phyloP scores from a whole-genome alignment of 2,329 filamentous ascomycete species.

The Chaetothyriales sp. region DNA sequence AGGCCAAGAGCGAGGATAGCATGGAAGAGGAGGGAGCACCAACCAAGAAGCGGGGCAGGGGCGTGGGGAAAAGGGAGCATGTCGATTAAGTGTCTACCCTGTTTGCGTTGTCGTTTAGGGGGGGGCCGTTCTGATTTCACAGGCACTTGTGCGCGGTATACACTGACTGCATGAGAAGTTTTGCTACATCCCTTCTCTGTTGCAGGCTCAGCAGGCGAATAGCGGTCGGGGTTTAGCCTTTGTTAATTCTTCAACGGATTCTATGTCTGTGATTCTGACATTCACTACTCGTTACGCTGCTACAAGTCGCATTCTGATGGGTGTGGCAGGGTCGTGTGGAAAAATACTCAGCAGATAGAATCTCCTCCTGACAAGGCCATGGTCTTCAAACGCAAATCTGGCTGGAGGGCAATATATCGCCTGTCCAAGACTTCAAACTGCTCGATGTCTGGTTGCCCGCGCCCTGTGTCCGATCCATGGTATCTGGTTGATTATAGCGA shows the following conservation, averaged over 20 bases:
- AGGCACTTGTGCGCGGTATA: background rate
- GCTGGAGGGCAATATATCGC: background rate
- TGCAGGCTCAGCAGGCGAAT: background rate
- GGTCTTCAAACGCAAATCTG: background rate
- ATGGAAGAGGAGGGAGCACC: conserved; percentile 11
- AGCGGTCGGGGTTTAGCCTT: background rate
- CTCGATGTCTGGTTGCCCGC: conserved; percentile 4
- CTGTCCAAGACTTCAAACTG: background rate
- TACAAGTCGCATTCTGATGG: no score
- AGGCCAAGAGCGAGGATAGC: conserved; percentile 16
- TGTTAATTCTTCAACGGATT: background rate
- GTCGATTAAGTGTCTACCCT: background rate
- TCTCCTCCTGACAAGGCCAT: background rate
- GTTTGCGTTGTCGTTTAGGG: background rate
- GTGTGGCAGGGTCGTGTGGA: background rate
- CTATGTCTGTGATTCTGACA: background rate
- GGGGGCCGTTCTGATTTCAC: background rate
- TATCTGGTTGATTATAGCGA: conserved; percentile 13
- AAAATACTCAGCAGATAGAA: background rate
- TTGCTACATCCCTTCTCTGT: background rate
- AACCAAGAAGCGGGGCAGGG: conserved; percentile 13
- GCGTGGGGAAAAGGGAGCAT: conserved; percentile 9
- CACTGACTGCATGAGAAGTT: background rate
- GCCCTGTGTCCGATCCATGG: conserved; percentile 16
- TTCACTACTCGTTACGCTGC: background rate